Percentiles rank a stretch among this genome's conserved stretches.
Conservation (phyloP, 805 yeast species). For the Saccharomyces kudriavzevii region DNA sequence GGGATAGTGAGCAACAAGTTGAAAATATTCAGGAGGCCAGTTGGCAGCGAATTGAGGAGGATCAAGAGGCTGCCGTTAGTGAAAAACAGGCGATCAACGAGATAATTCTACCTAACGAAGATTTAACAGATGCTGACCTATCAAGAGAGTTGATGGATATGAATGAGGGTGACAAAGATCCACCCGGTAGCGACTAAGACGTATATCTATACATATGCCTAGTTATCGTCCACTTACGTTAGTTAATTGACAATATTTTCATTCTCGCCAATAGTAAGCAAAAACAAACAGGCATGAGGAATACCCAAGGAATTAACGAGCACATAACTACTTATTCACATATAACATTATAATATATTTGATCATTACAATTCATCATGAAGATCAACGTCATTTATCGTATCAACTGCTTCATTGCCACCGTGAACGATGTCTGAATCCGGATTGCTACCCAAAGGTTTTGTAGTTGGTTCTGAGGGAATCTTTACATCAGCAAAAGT, state of each 20-base stretch:
- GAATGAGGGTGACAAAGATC: not conserved
- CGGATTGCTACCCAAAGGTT: not conserved
- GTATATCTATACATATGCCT: not conserved
- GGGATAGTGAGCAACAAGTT: conserved; percentile 2
- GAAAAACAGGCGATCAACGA: not conserved
- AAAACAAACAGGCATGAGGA: not conserved
- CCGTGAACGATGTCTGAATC: not conserved
- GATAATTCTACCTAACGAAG: not conserved
- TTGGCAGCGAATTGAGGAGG: not conserved
- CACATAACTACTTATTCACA: not conserved
- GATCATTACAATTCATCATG: not conserved
- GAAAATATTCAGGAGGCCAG: not conserved
- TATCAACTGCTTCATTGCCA: not conserved
- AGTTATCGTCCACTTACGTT: not conserved
- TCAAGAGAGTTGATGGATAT: conserved; percentile 2
- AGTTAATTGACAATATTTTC: not conserved
- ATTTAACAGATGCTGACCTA: conserved; percentile 5
- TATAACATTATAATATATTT: not conserved
- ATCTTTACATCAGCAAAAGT: not conserved
- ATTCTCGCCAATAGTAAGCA: not conserved
- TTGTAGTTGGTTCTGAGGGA: not conserved
- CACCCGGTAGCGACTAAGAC: not conserved
- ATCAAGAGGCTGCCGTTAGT: not conserved
- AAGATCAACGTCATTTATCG: not conserved
- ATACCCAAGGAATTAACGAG: not conserved